phyloP scores from a whole-genome alignment of 164 flowering plant species.

The Cinnamomum chago region DNA sequence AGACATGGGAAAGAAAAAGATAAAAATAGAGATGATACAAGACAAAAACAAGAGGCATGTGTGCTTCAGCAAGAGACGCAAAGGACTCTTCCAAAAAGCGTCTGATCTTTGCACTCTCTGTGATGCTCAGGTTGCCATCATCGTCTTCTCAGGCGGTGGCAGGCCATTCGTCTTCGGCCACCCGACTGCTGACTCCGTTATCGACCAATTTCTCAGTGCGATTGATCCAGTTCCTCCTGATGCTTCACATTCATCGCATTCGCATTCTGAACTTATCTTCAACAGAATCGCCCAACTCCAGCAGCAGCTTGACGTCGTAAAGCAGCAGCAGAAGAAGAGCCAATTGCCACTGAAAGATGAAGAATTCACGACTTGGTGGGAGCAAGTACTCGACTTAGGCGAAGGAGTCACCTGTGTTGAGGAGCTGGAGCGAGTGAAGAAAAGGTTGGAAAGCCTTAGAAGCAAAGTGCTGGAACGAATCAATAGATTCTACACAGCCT shows the following conservation, averaged over 20 bases:
- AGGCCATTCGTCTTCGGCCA: neutral
- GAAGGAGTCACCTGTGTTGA: neutral
- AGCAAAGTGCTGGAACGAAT: neutral
- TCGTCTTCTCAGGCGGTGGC: neutral
- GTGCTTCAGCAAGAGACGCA: neutral
- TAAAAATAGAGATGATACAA: neutral
- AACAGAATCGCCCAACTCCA: neutral
- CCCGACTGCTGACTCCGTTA: neutral
- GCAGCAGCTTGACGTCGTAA: neutral
- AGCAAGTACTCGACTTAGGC: neutral
- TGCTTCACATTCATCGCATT: neutral
- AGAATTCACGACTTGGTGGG: neutral
- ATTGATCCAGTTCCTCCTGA: neutral
- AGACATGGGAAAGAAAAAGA: neutral
- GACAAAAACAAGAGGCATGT: neutral
- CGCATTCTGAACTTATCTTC: neutral
- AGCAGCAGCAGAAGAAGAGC: neutral
- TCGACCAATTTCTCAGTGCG: neutral
- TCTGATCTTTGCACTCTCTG: neutral
- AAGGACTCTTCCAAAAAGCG: constrained; percentile 5
- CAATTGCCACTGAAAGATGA: neutral
- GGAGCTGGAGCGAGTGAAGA: neutral
- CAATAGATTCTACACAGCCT: constrained; percentile 34
- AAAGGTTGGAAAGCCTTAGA: neutral
- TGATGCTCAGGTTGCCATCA: neutral